Percentiles rank a stretch among this genome's conserved stretches.
Evolutionary conservation across 1,139 yeast species (phyloP).

Genomic region (Scheffersomyces titani): DNA sequence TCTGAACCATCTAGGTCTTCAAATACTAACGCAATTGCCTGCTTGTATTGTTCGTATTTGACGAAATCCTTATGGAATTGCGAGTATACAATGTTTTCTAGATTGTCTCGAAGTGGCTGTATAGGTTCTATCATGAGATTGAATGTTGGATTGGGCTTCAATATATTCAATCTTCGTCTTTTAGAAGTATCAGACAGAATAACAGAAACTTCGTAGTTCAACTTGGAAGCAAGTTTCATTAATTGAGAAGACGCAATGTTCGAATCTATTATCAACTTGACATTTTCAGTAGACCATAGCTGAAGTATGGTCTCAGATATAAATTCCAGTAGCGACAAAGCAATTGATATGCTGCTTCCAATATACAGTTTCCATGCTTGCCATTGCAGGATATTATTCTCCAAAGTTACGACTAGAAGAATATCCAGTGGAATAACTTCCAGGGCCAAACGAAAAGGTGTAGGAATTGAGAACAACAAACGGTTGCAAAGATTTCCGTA

Average conservation of each 20-base stretch:
- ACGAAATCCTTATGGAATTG: slow-evolving; percentile 68
- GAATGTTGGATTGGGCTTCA: slow-evolving; percentile 6
- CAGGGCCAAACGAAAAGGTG: background rate
- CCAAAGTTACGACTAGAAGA: background rate
- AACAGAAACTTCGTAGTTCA: background rate
- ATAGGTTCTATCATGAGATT: slow-evolving; percentile 49
- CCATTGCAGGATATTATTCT: background rate
- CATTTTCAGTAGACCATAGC: background rate
- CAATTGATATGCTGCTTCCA: background rate
- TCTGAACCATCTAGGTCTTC: slow-evolving; percentile 17
- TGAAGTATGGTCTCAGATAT: background rate
- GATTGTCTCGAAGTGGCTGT: slow-evolving; percentile 63
- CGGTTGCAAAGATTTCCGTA: background rate
- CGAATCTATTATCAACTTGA: background rate
- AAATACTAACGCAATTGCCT: slow-evolving; percentile 65
- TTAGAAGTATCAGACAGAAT: background rate
- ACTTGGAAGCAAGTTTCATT: background rate
- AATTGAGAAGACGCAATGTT: background rate
- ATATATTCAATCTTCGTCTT: background rate
- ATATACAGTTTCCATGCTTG: background rate
- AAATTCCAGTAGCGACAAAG: background rate
- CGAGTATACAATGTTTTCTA: slow-evolving; percentile 61
- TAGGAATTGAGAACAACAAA: background rate
- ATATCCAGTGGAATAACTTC: background rate
- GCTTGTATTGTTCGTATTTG: slow-evolving; percentile 68